These are phyloP conservation scores for Magnaporthiopsis rhizophila DNA, from an alignment of 2,329 filamentous ascomycete species.

Conservation along the genomic window DNA sequence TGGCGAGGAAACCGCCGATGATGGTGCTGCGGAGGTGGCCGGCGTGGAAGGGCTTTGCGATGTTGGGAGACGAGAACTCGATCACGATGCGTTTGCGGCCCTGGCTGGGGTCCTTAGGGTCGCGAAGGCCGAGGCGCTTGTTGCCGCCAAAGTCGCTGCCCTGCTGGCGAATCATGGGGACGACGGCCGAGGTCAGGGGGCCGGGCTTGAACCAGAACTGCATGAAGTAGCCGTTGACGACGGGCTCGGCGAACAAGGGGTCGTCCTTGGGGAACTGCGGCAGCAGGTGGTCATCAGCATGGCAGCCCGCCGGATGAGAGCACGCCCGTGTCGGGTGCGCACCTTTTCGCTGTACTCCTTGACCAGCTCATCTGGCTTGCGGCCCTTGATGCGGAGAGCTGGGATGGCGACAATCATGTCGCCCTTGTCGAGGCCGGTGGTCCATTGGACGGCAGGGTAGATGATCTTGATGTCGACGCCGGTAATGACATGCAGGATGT, in stretches of 20 bases:
- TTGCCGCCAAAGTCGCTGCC: slow-evolving; percentile 58
- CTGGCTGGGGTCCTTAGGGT: slow-evolving; percentile 50
- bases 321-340: slow-evolving; percentile 10
- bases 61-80: slow-evolving; percentile 81
- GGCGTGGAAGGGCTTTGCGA: slow-evolving; percentile 77
- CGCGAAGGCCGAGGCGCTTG: slow-evolving; percentile 48
- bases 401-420: slow-evolving; percentile 73
- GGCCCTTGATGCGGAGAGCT: slow-evolving; percentile 68
- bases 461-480: slow-evolving; percentile 64
- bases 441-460: slow-evolving; percentile 72
- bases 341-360: slow-evolving; percentile 56
- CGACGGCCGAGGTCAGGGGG: slow-evolving; percentile 55
- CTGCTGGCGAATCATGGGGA: slow-evolving; percentile 61
- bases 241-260: slow-evolving; percentile 63
- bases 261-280: slow-evolving; percentile 60
- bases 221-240: slow-evolving; percentile 59
- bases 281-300: slow-evolving; percentile 8
- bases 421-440: slow-evolving; percentile 70
- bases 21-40: slow-evolving; percentile 72
- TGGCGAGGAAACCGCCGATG: slow-evolving; percentile 69
- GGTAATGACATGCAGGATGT: slow-evolving; percentile 58
- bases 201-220: slow-evolving; percentile 73
- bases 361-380: slow-evolving; percentile 55
- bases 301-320: background rate
- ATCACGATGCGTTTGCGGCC: slow-evolving; percentile 62